Evolutionary conservation across 179 eudicot species (phyloP), one percentile per base, ranked within the genome.

Genomic region (Camellia oleifera): DNA sequence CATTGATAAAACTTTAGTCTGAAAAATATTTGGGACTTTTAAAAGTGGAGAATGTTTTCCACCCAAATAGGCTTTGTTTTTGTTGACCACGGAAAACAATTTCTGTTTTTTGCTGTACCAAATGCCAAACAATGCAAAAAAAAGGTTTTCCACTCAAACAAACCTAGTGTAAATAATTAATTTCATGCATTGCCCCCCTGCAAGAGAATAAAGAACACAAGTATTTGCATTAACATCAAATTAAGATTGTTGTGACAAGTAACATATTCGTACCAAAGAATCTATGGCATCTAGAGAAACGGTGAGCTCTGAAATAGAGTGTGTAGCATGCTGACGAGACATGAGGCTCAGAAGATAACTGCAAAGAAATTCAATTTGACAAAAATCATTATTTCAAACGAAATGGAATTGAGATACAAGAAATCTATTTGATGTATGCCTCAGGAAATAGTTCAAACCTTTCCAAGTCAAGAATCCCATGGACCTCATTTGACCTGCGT

Each of bases 301-400:
- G 62, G 50, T 76, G 71, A 96, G 86, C 86, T 96, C 99, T 6
- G 89, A 87, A 68, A 83, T 75, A 53, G 92, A 40, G 82, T 85
- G 92, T 11, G 82, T 69, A 68, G 88, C 83, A 71, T 91, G 87
- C 85, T 90, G 97, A 61, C 90, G 94, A n/a, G 96, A 91, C 57
- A 92, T 82, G 75, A 94, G 83, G 87, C 85, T 88, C 72, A 77
- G 67, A 45, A 96, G 84, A 81, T 91, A 94, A 75, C 99, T 96
- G 91, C 83, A 77, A 9, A 62, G 57, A 75, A 50, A 72, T 77
- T 56, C 69, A 73, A 45, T 44, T 26, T 5, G 7, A 23, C 57
- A 32, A 66, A 73, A 42, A 3, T 2, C 45, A 10, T 77, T 69
- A 69, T 44, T 54, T 50, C 15, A 54, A 6, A 61, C 32, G 48